Base-by-base conservation (phyloP, 768 basidiomycete species). In the Polyporus arcularius region DNA sequence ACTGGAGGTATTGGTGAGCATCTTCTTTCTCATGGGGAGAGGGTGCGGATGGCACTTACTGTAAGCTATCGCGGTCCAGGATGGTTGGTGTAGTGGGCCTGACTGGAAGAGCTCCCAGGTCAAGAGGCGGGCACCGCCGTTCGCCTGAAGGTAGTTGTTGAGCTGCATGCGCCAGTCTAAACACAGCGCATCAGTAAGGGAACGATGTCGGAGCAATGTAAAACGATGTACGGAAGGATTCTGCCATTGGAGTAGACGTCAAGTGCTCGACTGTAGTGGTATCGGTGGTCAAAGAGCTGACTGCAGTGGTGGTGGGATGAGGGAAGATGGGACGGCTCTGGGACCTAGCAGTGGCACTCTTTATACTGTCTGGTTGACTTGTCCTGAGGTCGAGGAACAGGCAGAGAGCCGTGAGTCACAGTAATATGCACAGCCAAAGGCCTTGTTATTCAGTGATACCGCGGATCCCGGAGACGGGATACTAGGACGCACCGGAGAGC, bases 111-210 rank as follows among this genome's bases (percentile, higher is more conserved):
- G 58, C 41, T 70, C 65, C 72, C 72, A 73, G 26, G 56, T 58
- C 4, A 73, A 61, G 40, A 64, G 52, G 12, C 57, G 62, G 7
- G 64, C 52, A 30, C 68, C 68, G 4, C 68, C 69, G 57, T 70
- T 67, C 26, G 60, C 61, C 51, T 73, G 72, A 52, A 73, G 67
- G 63, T 61, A 71, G 67, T 72, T 73, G 64, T 73, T 71, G 58
- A 73, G 68, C 41, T 67, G 61, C 69, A 71, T 73, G 45, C 70
- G 70, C 65, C 68, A 71, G 64, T 73, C 72, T 72, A 35, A 11
- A 35, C 35, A 11, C 7, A 35, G 35, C 35, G 35, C 35, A 35
- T 35, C 35, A 35, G 30, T 45, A 11, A 28, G 42, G 7, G 7
- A 45, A 10, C 18, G n/a, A 31, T 52, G 42, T 14, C n/a, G 6